phyloP scores from a whole-genome alignment of 2,329 filamentous ascomycete genomes.

The Calonectria honghensis region DNA sequence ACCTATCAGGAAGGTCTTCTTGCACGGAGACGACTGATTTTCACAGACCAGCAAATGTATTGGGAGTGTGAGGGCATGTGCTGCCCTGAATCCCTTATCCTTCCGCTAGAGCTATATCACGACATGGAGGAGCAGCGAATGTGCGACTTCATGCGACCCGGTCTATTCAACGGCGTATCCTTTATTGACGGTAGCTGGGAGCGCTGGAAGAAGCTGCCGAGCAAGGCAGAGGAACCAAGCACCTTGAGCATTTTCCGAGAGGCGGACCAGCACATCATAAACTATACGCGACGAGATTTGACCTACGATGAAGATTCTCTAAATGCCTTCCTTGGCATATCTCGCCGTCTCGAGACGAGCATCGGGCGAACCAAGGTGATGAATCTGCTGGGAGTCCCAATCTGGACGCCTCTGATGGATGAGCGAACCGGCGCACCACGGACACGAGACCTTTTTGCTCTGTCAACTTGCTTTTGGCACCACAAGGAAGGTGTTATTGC shows the following conservation, averaged over 20 bases:
- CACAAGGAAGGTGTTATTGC: conserved; percentile 55
- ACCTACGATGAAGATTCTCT: conserved; percentile 59
- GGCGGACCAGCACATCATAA: conserved; percentile 58
- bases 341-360: conserved; percentile 57
- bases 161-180: conserved; percentile 60
- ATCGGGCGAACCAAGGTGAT: conserved; percentile 56
- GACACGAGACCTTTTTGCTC: conserved; percentile 58
- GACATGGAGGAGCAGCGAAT: conserved; percentile 59
- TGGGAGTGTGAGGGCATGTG: conserved; percentile 64
- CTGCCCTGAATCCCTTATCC: conserved; percentile 59
- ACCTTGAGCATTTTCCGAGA: conserved; percentile 61
- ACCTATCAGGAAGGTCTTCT: conserved; percentile 64
- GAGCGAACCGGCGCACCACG: conserved; percentile 50
- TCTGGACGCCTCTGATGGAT: conserved; percentile 54
- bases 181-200: conserved; percentile 61
- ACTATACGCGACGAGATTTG: conserved; percentile 57
- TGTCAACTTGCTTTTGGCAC: conserved; percentile 62
- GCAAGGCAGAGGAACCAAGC: conserved; percentile 56
- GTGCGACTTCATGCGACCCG: conserved; percentile 60
- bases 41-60: conserved; percentile 63
- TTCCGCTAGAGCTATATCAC: conserved; percentile 59
- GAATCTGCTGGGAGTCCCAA: conserved; percentile 57
- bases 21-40: conserved; percentile 61
- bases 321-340: conserved; percentile 57
- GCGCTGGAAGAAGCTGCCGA: conserved; percentile 58